Conservation (phyloP, 306 rosid genomes). For the Sechiopsis laciniata region DNA sequence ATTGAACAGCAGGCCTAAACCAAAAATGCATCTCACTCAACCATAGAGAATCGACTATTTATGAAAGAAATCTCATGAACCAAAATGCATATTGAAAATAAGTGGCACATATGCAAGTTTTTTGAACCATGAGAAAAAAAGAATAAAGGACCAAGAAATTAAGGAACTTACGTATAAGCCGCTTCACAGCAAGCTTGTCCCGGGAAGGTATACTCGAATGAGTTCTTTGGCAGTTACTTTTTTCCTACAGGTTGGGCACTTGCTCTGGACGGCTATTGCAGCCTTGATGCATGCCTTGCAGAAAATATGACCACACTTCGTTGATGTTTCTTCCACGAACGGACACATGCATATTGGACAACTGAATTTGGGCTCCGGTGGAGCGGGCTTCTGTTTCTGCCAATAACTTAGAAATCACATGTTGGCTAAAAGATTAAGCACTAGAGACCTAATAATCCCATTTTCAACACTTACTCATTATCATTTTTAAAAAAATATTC, state of each 20-base stretch:
- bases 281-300: constrained; percentile 58
- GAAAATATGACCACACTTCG: constrained; percentile 91
- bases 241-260: constrained; percentile 84
- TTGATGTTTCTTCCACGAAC: constrained; percentile 57
- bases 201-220: constrained; percentile 70
- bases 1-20: no score
- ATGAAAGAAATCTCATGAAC: constrained; percentile 1
- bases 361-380: constrained; percentile 60
- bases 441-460: background rate
- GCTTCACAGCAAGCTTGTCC: constrained; percentile 41
- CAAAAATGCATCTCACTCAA: no score
- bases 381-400: constrained; percentile 44
- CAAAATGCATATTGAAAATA: background rate
- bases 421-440: constrained; percentile 19
- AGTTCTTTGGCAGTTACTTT: constrained; percentile 48
- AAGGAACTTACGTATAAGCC: constrained; percentile 36
- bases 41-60: background rate
- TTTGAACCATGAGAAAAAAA: background rate
- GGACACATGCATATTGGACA: constrained; percentile 78
- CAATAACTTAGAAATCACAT: constrained; percentile 19
- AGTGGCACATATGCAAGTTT: background rate
- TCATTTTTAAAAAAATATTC: background rate
- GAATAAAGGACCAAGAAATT: background rate
- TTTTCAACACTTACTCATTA: background rate
- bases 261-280: constrained; percentile 38